Evolutionary conservation across 306 rosid species (phyloP).

Genomic region (Fragaria ananassa): DNA sequence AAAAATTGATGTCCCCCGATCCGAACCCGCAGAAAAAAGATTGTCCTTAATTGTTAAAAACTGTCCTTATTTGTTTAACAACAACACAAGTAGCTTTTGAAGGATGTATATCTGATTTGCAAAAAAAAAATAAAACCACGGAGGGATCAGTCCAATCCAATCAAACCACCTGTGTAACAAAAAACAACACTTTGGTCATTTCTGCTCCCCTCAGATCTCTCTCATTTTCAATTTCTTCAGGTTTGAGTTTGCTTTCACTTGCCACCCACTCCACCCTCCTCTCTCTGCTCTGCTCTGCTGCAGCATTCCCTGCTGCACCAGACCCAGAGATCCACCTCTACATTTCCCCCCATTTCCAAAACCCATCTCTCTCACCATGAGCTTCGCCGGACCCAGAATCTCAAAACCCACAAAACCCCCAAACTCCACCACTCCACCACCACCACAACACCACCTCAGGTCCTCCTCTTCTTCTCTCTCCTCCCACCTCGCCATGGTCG

Average conservation of each 20-base stretch:
- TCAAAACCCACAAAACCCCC: conserved; percentile 58
- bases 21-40: no score
- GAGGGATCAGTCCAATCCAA: no score
- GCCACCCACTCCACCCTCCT: conserved; percentile 33
- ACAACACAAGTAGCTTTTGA: no score
- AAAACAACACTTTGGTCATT: no score
- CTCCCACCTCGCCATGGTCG: conserved; percentile 87
- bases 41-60: no score
- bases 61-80: no score
- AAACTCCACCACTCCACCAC: conserved; percentile 34
- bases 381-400: conserved; percentile 42
- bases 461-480: conserved; percentile 41
- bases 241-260: conserved; percentile 29
- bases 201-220: no score
- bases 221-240: no score
- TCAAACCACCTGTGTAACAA: no score
- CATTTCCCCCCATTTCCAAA: background rate
- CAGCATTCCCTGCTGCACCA: background rate
- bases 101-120: no score
- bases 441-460: conserved; percentile 1
- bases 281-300: conserved; percentile 1
- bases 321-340: background rate
- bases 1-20: no score
- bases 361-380: conserved; percentile 28
- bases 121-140: no score